A percentile compares a stretch with the other conserved stretches of the same genome.
These are phyloP conservation scores for Chaetothyriales sp. DNA, from an alignment of 2,329 filamentous ascomycete genomes.

Conservation along the genomic window DNA sequence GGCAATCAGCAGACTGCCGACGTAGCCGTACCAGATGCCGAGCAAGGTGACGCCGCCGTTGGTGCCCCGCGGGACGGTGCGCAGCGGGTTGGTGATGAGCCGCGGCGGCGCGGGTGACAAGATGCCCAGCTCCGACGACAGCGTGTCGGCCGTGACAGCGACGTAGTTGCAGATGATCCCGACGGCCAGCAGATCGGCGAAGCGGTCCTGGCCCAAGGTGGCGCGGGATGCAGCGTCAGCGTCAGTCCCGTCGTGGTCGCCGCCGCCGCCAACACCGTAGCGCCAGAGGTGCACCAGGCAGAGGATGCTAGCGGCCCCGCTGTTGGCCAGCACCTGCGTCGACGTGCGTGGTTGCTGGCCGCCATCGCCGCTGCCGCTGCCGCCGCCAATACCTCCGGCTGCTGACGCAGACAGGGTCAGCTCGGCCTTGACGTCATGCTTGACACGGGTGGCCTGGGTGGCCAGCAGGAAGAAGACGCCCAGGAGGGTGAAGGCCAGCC, in stretches of 20 bases:
- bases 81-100: constrained; percentile 69
- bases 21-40: constrained; percentile 57
- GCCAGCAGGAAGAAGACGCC: constrained; percentile 76
- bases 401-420: constrained; percentile 63
- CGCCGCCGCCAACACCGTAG: constrained; percentile 1
- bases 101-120: constrained; percentile 60
- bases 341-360: constrained; percentile 74
- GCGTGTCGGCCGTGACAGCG: constrained; percentile 81
- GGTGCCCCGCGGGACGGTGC: constrained; percentile 72
- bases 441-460: constrained; percentile 72
- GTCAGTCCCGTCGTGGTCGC: no score
- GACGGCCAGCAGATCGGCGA: constrained; percentile 41
- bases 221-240: no score
- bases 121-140: constrained; percentile 89
- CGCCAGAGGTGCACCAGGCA: constrained; percentile 25
- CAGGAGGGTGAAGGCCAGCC: constrained; percentile 72
- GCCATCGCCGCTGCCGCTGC: constrained; percentile 34
- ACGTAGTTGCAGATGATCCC: constrained; percentile 73
- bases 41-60: constrained; percentile 77
- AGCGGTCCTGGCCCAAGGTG: background rate
- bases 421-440: constrained; percentile 68
- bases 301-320: constrained; percentile 56
- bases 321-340: constrained; percentile 84
- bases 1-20: constrained; percentile 57
- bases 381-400: no score